These are phyloP conservation scores for Trichoderma polysporum DNA, from an alignment of 2,329 filamentous ascomycete genomes.

Conservation along the genomic window DNA sequence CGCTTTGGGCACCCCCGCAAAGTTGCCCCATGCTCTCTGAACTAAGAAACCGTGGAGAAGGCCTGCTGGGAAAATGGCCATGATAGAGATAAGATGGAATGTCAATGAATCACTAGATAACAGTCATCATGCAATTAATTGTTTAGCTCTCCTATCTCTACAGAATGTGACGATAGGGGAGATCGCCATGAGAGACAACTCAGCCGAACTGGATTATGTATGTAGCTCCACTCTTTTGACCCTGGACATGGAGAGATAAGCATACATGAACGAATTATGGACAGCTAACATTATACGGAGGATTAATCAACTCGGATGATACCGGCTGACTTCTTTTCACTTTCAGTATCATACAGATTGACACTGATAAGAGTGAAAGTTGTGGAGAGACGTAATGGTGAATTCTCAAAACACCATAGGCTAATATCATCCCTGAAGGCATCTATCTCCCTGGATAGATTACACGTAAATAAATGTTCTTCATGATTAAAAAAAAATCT, in stretches of 20 bases:
- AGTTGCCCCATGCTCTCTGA: background rate
- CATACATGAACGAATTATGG: background rate
- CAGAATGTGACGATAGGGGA: background rate
- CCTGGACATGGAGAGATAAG: background rate
- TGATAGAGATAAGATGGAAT: conserved; percentile 1
- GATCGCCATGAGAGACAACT: background rate
- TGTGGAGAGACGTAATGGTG: background rate
- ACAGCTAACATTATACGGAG: background rate
- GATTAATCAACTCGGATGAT: background rate
- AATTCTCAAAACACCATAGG: background rate
- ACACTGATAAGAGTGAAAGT: background rate
- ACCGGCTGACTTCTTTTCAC: background rate
- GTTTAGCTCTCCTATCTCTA: background rate
- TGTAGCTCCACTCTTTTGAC: background rate
- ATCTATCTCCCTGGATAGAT: background rate
- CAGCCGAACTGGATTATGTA: no score
- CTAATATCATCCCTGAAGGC: background rate
- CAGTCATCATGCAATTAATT: conserved; percentile 13
- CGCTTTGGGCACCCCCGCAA: background rate
- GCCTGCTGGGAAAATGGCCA: background rate
- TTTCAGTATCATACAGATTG: background rate
- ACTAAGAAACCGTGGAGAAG: background rate
- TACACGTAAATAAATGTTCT: background rate
- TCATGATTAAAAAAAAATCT: background rate
- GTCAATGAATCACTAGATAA: conserved; percentile 1